Conservation (phyloP, 768 basidiomycete species). For the Panellus pusillus region DNA sequence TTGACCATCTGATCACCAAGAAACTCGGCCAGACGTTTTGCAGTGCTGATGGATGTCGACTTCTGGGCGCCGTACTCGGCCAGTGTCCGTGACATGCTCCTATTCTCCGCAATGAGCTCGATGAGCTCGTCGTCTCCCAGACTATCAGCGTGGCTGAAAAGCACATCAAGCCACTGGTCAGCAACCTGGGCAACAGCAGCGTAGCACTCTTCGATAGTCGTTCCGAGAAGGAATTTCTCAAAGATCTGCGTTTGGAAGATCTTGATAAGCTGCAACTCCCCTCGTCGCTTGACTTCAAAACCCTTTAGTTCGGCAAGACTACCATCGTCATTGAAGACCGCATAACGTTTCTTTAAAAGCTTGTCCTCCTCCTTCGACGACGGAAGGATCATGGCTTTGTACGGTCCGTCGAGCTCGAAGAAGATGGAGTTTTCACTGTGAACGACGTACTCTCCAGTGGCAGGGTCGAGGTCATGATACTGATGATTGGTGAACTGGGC, state of each 20-base stretch:
- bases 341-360: slow-evolving; percentile 96
- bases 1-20: slow-evolving; percentile 98
- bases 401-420: slow-evolving; percentile 98
- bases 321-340: slow-evolving; percentile 97
- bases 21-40: slow-evolving; percentile 92
- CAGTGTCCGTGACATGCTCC: slow-evolving; percentile 96
- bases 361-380: slow-evolving; percentile 99
- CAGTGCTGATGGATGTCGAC: slow-evolving; percentile 97
- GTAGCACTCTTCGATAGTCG: slow-evolving; percentile 94
- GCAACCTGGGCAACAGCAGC: slow-evolving; percentile 90
- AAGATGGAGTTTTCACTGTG: slow-evolving; percentile 98
- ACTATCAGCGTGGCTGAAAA: slow-evolving; percentile 83
- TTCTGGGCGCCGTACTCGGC: slow-evolving; percentile 97
- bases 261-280: slow-evolving; percentile 97
- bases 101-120: slow-evolving; percentile 96
- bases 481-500: slow-evolving; percentile 96
- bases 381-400: slow-evolving; percentile 98
- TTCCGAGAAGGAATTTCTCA: slow-evolving; percentile 93
- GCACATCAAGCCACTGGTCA: slow-evolving; percentile 95
- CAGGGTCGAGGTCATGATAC: slow-evolving; percentile 89
- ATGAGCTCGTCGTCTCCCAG: slow-evolving; percentile 91
- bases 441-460: slow-evolving; percentile 80
- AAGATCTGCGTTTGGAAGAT: slow-evolving; percentile 99
- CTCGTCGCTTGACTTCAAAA: slow-evolving; percentile 97
- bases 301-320: slow-evolving; percentile 98